phyloP scores from a whole-genome alignment of 2,329 filamentous ascomycete species.

The Talaromyces amestolkiae region DNA sequence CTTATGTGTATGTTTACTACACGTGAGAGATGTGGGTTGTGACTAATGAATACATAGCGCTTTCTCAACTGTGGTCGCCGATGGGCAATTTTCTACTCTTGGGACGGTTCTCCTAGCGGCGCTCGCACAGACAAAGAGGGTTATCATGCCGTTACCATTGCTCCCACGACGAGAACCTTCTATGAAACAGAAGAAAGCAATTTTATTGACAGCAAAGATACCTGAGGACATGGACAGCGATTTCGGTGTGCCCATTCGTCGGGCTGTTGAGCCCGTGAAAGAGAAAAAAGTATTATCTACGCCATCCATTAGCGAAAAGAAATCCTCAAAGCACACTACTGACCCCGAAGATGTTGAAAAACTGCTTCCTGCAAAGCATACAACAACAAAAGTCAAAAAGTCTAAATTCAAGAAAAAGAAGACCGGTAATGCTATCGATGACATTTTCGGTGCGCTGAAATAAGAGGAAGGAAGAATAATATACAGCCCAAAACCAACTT shows the following conservation, averaged over 20 bases:
- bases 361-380: conserved; percentile 1
- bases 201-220: background rate
- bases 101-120: conserved; percentile 67
- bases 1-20: conserved; percentile 36
- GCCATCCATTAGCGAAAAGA: background rate
- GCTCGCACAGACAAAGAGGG: conserved; percentile 57
- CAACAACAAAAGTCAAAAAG: conserved; percentile 46
- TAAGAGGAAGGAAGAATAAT: background rate
- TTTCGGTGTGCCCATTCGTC: conserved; percentile 11
- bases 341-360: conserved; percentile 20
- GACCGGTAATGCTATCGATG: conserved; percentile 64
- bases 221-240: background rate
- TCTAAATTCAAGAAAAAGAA: conserved; percentile 50
- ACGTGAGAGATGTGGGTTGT: too few species aligned
- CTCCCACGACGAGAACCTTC: background rate
- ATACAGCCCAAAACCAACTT: conserved; percentile 16
- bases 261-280: background rate
- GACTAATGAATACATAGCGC: conserved; percentile 27
- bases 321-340: conserved; percentile 12
- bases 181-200: background rate
- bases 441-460: conserved; percentile 63
- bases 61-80: conserved; percentile 68
- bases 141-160: conserved; percentile 1
- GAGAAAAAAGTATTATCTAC: background rate
- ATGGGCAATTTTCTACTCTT: conserved; percentile 69